Evolutionary conservation across 23 red algal genomes (phyloP), one percentile per base, ranked within the genome.

Genomic region (Gracilaria domingensis): DNA sequence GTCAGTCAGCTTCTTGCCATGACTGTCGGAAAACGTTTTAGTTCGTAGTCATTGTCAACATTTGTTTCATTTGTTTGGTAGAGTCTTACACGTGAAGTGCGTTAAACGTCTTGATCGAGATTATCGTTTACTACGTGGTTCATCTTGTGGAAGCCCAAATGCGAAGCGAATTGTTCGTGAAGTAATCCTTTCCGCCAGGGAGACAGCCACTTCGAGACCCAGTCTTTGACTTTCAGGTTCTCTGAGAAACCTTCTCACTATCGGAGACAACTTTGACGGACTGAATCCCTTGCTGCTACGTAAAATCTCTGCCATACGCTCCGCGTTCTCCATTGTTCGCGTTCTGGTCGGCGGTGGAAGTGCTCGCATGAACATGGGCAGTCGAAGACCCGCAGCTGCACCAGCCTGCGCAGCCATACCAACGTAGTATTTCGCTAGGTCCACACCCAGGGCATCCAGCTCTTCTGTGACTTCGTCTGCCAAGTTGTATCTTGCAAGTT

Each of bases 381-480:
- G 18, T 13, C 84, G 58, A 74, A 96, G 71, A 35, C 87, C 96
- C 28, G 88, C 78, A 1, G 88, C 53, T 25, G 59, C 26, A 25
- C 88, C 81, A 34, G 88, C 57, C 59, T 91, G 84, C 3, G 87
- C 88, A 61, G 26, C 55, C 29, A 88, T 70, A 0, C 82, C 56
- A 24, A 71, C 26, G 49, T 89, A 88, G 62, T 99, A 99, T 23
- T 67, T 79, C 23, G 88, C 57, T 5, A 94, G 20, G 59, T 99
- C 97, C 2, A 91, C 50, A 71, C 87, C 71, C 24, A 99, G 57
- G 18, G 57, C 84, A 70, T 99, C 97, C 20, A 99, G 35, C 59
- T 96, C 97, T 28, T 78, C 79, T 14, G 89, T 93, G 20, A 99
- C 56, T 50, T 96, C 94, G 55, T 93, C 81, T 13, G 95, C 97